phyloP scores from a whole-genome alignment of 352 stramenopile species.

The Thalassiosira exigua region DNA sequence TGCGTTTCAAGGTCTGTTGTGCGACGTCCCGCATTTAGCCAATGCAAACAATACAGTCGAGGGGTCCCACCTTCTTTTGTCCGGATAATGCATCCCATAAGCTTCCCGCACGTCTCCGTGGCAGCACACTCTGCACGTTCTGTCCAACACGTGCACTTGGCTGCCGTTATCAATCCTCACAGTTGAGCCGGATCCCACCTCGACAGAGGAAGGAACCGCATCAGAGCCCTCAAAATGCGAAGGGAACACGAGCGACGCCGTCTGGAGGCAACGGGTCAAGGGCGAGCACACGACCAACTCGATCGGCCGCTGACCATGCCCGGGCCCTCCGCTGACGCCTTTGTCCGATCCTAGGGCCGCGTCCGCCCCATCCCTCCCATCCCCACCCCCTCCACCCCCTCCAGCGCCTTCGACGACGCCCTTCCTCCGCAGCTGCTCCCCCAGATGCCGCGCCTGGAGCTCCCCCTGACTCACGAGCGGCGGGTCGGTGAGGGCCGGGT shows the following conservation, averaged over 20 bases:
- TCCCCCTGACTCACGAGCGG: conserved; percentile 63
- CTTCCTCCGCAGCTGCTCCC: conserved; percentile 42
- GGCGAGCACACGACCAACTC: conserved; percentile 74
- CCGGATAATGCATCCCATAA: conserved; percentile 78
- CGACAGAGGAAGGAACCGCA: not conserved
- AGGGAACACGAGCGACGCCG: conserved; percentile 61
- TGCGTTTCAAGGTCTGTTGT: too few relatives aligned
- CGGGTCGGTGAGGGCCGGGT: conserved; percentile 66
- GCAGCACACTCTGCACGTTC: conserved; percentile 38
- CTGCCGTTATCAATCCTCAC: not conserved
- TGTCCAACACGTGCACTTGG: conserved; percentile 39
- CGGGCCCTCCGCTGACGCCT: not conserved
- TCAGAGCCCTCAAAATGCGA: conserved; percentile 14
- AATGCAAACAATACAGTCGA: conserved; percentile 27
- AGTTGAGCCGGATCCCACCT: not conserved
- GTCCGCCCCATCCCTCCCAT: conserved; percentile 11
- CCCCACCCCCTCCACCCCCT: conserved; percentile 32
- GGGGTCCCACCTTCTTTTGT: conserved; percentile 57
- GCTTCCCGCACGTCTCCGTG: conserved; percentile 70
- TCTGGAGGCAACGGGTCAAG: conserved; percentile 79
- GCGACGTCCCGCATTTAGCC: too few relatives aligned
- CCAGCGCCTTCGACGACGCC: conserved; percentile 4
- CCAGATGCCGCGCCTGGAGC: conserved; percentile 62
- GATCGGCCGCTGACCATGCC: conserved; percentile 41
- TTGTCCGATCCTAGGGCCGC: too few relatives aligned